These are phyloP conservation scores for Hamiltosporidium tvaerminnensis DNA, from an alignment of 371 early-diverging fungal species.

Conservation along the genomic window DNA sequence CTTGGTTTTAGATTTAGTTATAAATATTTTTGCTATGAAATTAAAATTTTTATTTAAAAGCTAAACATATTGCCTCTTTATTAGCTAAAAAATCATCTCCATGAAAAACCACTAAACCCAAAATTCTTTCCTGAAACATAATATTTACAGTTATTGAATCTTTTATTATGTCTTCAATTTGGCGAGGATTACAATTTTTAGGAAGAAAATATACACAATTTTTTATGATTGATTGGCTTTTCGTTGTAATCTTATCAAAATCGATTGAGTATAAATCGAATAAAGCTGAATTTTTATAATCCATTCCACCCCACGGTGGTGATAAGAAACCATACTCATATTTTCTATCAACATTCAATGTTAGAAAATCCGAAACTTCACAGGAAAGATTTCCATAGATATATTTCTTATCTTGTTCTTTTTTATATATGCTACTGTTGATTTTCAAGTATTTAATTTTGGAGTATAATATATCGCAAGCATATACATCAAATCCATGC, in stretches of 20 bases:
- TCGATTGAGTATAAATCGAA: background rate
- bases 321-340: background rate
- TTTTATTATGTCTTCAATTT: background rate
- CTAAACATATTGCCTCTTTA: too few relatives aligned
- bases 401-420: too few relatives aligned
- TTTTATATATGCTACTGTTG: background rate
- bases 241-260: background rate
- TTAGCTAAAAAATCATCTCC: background rate
- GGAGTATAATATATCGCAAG: background rate
- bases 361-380: background rate
- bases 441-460: conserved; percentile 3
- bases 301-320: conserved; percentile 2
- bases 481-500: background rate
- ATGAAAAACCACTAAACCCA: background rate
- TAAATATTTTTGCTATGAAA: too few relatives aligned
- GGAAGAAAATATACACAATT: conserved; percentile 1
- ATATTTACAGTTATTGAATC: background rate
- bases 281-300: background rate
- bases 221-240: background rate
- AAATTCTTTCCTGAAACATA: background rate
- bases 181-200: background rate
- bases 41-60: too few relatives aligned
- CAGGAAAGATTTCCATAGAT: background rate
- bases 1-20: too few relatives aligned
- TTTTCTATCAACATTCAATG: background rate